Conservation (phyloP, 257 asterid species). For the Rauvolfia tetraphylla region DNA sequence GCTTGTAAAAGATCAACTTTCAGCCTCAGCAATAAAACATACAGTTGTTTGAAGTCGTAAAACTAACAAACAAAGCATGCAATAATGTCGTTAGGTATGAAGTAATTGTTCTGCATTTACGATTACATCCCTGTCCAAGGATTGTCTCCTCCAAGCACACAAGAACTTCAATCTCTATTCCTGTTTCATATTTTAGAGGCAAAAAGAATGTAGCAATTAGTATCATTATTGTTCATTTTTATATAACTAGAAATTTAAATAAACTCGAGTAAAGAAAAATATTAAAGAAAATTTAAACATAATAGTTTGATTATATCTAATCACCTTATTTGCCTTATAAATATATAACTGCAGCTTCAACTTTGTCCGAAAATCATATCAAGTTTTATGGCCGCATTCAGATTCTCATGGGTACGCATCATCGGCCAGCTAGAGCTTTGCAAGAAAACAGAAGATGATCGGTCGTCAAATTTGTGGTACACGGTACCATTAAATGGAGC, state of each 20-base stretch:
- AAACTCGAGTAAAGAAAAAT: too few relatives aligned
- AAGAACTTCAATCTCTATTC: not conserved
- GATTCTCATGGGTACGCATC: not conserved
- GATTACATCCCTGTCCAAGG: not conserved
- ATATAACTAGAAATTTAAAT: too few relatives aligned
- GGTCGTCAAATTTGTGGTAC: not conserved
- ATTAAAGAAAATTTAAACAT: too few relatives aligned
- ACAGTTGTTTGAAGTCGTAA: not conserved
- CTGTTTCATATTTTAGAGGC: not conserved
- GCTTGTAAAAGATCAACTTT: not conserved
- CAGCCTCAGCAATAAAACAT: not conserved
- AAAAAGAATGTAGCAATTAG: not conserved
- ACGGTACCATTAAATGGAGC: not conserved
- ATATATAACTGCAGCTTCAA: too few relatives aligned
- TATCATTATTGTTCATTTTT: too few relatives aligned
- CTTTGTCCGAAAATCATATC: too few relatives aligned
- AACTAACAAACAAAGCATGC: not conserved
- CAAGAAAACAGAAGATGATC: not conserved
- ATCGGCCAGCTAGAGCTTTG: slow-evolving; percentile 5
- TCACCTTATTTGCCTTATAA: too few relatives aligned
- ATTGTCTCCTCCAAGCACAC: not conserved
- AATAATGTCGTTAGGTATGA: slow-evolving; percentile 1
- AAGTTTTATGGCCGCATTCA: not conserved
- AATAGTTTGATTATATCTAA: too few relatives aligned
- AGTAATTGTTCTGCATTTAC: not conserved